These are phyloP conservation scores for Aspergillus fructus DNA, from an alignment of 2,329 filamentous ascomycete genomes.

Conservation along the genomic window DNA sequence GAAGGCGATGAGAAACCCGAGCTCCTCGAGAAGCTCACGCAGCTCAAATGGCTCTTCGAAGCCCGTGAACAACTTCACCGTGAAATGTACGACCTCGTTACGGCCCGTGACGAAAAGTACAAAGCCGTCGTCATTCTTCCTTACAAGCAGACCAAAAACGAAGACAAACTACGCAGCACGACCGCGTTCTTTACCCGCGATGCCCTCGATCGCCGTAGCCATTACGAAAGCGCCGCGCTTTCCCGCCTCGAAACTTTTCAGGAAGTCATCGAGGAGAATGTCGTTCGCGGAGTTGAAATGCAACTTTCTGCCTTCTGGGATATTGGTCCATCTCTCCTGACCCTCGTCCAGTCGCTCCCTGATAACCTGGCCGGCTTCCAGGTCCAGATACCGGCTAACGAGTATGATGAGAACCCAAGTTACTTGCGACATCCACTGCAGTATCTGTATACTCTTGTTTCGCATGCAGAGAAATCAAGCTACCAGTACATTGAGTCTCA, in stretches of 20 bases:
- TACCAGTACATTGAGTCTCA: slow-evolving; percentile 97
- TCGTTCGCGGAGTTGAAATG: slow-evolving; percentile 81
- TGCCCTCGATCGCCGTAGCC: slow-evolving; percentile 66
- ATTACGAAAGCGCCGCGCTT: slow-evolving; percentile 70
- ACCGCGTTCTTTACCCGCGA: slow-evolving; percentile 81
- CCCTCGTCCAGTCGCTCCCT: slow-evolving; percentile 78
- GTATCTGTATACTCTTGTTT: slow-evolving; percentile 81
- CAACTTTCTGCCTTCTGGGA: slow-evolving; percentile 98
- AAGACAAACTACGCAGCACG: slow-evolving; percentile 76
- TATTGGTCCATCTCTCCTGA: slow-evolving; percentile 79
- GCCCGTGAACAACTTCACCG: slow-evolving; percentile 84
- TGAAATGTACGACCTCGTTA: slow-evolving; percentile 79
- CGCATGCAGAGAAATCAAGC: slow-evolving; percentile 86
- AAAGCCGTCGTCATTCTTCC: slow-evolving; percentile 79
- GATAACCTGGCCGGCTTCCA: slow-evolving; percentile 57
- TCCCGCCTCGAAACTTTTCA: slow-evolving; percentile 75
- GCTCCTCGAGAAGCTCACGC: slow-evolving; percentile 86
- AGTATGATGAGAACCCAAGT: slow-evolving; percentile 81
- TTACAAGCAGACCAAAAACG: slow-evolving; percentile 71
- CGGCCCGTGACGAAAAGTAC: slow-evolving; percentile 83
- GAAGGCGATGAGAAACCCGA: slow-evolving; percentile 95
- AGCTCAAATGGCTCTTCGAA: slow-evolving; percentile 97
- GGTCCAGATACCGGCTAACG: slow-evolving; percentile 73
- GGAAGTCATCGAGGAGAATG: slow-evolving; percentile 77
- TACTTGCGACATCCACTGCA: slow-evolving; percentile 82